Conservation (phyloP, 1,139 yeast genomes). For the Yamadazyma sp. region DNA sequence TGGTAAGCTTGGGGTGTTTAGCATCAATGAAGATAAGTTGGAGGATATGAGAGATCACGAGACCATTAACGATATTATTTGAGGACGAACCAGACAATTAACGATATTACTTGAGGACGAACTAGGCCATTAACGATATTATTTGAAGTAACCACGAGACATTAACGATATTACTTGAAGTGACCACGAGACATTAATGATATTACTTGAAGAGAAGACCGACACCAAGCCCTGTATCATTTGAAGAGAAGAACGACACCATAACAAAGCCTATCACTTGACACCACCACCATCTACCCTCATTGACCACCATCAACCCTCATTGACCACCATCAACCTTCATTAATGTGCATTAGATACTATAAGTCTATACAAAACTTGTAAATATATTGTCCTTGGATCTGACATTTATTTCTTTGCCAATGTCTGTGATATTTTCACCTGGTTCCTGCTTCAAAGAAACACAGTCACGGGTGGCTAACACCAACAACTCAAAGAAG, state of each 20-base stretch:
- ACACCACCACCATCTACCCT: no score
- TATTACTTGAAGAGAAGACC: no score
- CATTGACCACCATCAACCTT: no score
- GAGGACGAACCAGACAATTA: slow-evolving; percentile 14
- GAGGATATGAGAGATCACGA: slow-evolving; percentile 9
- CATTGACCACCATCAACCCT: no score
- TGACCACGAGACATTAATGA: no score
- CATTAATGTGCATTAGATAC: no score
- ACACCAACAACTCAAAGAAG: slow-evolving; percentile 79
- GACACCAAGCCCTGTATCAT: no score
- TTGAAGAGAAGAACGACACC: no score
- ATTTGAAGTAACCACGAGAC: no score
- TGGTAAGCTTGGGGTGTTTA: slow-evolving; percentile 19
- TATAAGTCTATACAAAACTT: slow-evolving; percentile 27
- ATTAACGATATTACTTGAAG: no score
- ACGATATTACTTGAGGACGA: slow-evolving; percentile 7
- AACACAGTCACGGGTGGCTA: slow-evolving; percentile 78
- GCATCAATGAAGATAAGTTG: neutral
- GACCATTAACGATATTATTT: slow-evolving; percentile 12
- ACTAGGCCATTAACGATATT: slow-evolving; percentile 15
- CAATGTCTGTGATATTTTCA: slow-evolving; percentile 35
- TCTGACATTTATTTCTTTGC: slow-evolving; percentile 57
- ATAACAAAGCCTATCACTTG: no score
- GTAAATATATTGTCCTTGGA: slow-evolving; percentile 52
- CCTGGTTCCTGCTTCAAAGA: slow-evolving; percentile 52